Percentiles rank a stretch among this genome's conserved stretches.
These are phyloP conservation scores for Phylloboletellus chloephorus DNA, from an alignment of 1,284 basidiomycete genomes.

Conservation along the genomic window DNA sequence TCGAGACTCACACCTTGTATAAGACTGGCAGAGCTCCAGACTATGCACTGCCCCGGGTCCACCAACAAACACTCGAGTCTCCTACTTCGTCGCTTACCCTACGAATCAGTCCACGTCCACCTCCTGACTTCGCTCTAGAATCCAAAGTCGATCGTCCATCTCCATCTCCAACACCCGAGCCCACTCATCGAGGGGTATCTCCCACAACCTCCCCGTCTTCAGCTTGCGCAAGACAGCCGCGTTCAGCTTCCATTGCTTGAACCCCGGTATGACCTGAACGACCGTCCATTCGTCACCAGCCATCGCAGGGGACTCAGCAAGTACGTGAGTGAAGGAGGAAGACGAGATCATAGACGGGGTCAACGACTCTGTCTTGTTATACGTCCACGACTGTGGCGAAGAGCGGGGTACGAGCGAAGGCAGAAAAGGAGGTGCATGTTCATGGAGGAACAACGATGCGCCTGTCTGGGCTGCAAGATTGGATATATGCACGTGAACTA, in stretches of 20 bases:
- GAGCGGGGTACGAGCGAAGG: constrained; percentile 14
- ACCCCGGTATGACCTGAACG: constrained; percentile 42
- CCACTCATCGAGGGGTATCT: constrained; percentile 23
- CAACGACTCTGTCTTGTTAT: constrained; percentile 75
- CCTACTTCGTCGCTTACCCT: too few relatives aligned
- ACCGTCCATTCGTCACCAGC: constrained; percentile 36
- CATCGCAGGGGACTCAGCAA: constrained; percentile 38
- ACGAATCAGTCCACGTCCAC: background rate
- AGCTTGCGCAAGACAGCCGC: constrained; percentile 13
- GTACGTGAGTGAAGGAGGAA: constrained; percentile 54
- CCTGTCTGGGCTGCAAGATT: constrained; percentile 88
- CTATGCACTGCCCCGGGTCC: too few relatives aligned
- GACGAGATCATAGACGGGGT: constrained; percentile 37
- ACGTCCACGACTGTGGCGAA: constrained; percentile 45
- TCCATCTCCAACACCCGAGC: constrained; percentile 37
- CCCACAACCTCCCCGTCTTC: constrained; percentile 24
- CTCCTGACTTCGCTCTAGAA: constrained; percentile 35
- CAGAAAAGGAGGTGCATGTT: constrained; percentile 48
- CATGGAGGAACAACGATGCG: constrained; percentile 82
- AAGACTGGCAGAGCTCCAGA: too few relatives aligned
- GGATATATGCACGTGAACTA: constrained; percentile 69
- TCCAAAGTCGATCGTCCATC: constrained; percentile 46
- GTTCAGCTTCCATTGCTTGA: constrained; percentile 44
- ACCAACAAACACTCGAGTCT: too few relatives aligned
- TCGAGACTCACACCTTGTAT: too few relatives aligned